Conservation (phyloP, 305 asterid genomes). For the Solanum hybrid region DNA sequence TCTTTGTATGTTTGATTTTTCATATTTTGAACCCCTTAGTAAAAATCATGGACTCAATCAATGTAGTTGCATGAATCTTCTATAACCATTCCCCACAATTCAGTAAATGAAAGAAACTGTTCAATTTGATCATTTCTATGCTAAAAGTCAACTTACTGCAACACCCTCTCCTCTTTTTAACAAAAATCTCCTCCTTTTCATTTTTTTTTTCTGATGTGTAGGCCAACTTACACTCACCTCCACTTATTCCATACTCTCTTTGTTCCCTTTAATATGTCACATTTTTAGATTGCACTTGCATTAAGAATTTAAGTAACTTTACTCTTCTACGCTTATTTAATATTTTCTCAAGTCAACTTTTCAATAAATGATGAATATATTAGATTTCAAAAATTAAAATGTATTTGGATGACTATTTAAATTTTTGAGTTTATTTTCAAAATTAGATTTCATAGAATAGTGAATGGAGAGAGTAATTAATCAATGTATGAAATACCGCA, state of each 20-base stretch:
- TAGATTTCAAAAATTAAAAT: too few relatives aligned
- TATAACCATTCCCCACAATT: background rate
- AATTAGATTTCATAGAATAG: too few relatives aligned
- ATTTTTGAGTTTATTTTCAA: background rate
- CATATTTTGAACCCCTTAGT: background rate
- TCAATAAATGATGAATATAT: too few relatives aligned
- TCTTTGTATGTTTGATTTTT: background rate
- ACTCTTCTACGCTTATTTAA: background rate
- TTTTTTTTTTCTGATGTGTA: accelerated
- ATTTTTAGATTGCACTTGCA: background rate
- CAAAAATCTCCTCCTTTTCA: background rate
- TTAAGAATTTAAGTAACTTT: background rate
- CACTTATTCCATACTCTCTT: background rate
- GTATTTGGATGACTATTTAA: too few relatives aligned
- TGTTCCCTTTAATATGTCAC: background rate
- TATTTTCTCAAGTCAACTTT: too few relatives aligned
- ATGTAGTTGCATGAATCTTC: background rate
- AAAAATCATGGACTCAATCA: background rate
- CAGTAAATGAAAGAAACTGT: background rate
- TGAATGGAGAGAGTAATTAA: too few relatives aligned
- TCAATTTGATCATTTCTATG: background rate
- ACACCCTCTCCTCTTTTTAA: background rate
- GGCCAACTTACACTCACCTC: background rate
- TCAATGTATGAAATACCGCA: background rate
- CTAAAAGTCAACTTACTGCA: background rate